Evolutionary conservation across 2,329 filamentous ascomycete genomes (phyloP).

Genomic region (Fusarium sp.): DNA sequence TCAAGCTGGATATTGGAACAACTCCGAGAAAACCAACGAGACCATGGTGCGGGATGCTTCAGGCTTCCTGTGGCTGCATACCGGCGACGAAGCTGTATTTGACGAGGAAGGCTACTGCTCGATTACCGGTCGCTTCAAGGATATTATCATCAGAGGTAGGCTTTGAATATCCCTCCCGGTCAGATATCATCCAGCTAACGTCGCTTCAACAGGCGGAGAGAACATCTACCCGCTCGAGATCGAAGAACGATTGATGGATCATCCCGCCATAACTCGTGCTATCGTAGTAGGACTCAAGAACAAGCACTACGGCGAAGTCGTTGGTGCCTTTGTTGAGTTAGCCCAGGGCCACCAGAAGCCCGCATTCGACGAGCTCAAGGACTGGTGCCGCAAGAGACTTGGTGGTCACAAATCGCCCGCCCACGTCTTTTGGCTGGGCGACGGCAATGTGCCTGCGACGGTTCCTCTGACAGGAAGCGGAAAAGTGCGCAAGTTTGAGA

Average conservation of each 20-base stretch:
- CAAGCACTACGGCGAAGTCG: slow-evolving; percentile 77
- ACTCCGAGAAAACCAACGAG: slow-evolving; percentile 76
- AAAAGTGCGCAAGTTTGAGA: slow-evolving; percentile 74
- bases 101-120: slow-evolving; percentile 74
- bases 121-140: slow-evolving; percentile 81
- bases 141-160: slow-evolving; percentile 77
- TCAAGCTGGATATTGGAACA: slow-evolving; percentile 73
- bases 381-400: slow-evolving; percentile 69
- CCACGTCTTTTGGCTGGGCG: slow-evolving; percentile 80
- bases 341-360: slow-evolving; percentile 52
- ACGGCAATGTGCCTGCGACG: slow-evolving; percentile 61
- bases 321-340: slow-evolving; percentile 68
- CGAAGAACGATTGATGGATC: slow-evolving; percentile 74
- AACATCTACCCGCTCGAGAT: slow-evolving; percentile 80
- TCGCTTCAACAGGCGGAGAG: slow-evolving; percentile 65
- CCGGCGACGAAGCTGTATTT: slow-evolving; percentile 74
- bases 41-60: slow-evolving; percentile 62
- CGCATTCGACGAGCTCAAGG: slow-evolving; percentile 63
- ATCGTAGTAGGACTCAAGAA: slow-evolving; percentile 76
- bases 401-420: slow-evolving; percentile 75
- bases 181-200: slow-evolving; percentile 34
- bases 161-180: slow-evolving; percentile 3
- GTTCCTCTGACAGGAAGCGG: slow-evolving; percentile 76
- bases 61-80: slow-evolving; percentile 69
- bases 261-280: slow-evolving; percentile 69